A percentile compares a stretch with the other conserved stretches of the same genome.
Conservation (phyloP, 768 basidiomycete genomes). For the Obba rivulosa region DNA sequence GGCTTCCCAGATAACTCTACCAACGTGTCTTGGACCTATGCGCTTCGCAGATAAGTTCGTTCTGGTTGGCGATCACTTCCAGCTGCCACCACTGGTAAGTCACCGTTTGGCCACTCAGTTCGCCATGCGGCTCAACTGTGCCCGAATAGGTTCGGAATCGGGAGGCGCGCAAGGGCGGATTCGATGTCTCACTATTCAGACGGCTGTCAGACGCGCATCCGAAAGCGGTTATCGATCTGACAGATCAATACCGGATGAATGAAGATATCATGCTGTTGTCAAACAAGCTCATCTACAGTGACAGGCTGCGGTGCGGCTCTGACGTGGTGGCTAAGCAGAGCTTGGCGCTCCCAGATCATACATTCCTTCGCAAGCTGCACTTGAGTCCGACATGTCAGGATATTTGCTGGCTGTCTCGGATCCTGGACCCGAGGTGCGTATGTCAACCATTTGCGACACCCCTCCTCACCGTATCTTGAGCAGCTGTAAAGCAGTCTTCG, state of each 20-base stretch:
- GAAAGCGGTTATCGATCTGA: constrained; percentile 77
- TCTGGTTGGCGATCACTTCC: constrained; percentile 96
- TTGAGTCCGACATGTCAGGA: constrained; percentile 23
- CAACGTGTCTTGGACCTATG: constrained; percentile 91
- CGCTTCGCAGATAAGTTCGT: constrained; percentile 88
- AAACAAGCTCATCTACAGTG: constrained; percentile 80
- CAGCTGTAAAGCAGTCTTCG: constrained; percentile 85
- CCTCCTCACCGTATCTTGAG: neutral
- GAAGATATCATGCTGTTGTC: constrained; percentile 90
- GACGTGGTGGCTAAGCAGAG: constrained; percentile 57
- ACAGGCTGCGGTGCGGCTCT: constrained; percentile 74
- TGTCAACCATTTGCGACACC: neutral
- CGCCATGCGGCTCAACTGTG: neutral
- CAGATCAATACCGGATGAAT: constrained; percentile 95
- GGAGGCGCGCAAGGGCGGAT: constrained; percentile 75
- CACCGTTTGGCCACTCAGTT: neutral
- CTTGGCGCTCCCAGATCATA: constrained; percentile 47
- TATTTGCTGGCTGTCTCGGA: constrained; percentile 66
- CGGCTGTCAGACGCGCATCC: constrained; percentile 85
- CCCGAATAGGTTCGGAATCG: constrained; percentile 71
- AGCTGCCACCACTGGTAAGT: constrained; percentile 87
- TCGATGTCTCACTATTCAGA: constrained; percentile 88
- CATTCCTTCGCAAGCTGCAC: constrained; percentile 43
- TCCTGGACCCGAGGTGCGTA: constrained; percentile 61
- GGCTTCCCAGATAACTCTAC: constrained; percentile 95